Evolutionary conservation across 2,329 filamentous ascomycete species (phyloP), one percentile per base, ranked within the genome.

Genomic region (Cladosporium sp.): DNA sequence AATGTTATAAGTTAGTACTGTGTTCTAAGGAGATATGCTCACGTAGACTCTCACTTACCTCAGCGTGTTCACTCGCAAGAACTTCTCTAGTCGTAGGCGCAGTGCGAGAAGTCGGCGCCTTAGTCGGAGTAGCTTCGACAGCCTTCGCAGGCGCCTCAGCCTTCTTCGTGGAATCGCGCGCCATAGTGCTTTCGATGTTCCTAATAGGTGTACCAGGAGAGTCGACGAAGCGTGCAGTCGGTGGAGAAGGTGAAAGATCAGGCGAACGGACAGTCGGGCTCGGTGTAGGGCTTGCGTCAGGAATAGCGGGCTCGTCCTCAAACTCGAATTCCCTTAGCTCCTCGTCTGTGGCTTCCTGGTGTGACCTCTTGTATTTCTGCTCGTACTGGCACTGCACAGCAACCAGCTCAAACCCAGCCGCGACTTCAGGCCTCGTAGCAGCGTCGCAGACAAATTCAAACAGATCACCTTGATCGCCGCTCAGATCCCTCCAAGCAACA

Each of bases 361-460:
- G 83, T 37, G 84, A 87, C 68, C 87, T 89, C 62, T 90, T 85
- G 73, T 94, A 95, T 74, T 96, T 97, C 69, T 93, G 85, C 77
- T 99, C 94, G 87, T 95, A 99, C 74, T 99, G 94, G 72, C 94
- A 97, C 83, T 97, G 87, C 58, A 90, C 83, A 7, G 94, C 90
- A 54, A 91, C 86, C 55, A 88, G 80, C 69, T 93, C 85, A 72
- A 99, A 97, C 15, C 87, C 84, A 45, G 87, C 81, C 22, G 94
- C 87, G 65, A 92, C 88, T 48, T 85, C 81, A 2, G 85, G 77
- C 25, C 85, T 79, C 40, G 89, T 83, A 12, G 86, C 86, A 37
- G 80, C 73, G 75, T 97, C 94, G 77, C 92, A 97, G 62, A 99
- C 89, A 71, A 97, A 99, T 73, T 99, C 93, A 81, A 90, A 99